Conservation (phyloP, 768 basidiomycete genomes). For the Hypholoma sublateritium region DNA sequence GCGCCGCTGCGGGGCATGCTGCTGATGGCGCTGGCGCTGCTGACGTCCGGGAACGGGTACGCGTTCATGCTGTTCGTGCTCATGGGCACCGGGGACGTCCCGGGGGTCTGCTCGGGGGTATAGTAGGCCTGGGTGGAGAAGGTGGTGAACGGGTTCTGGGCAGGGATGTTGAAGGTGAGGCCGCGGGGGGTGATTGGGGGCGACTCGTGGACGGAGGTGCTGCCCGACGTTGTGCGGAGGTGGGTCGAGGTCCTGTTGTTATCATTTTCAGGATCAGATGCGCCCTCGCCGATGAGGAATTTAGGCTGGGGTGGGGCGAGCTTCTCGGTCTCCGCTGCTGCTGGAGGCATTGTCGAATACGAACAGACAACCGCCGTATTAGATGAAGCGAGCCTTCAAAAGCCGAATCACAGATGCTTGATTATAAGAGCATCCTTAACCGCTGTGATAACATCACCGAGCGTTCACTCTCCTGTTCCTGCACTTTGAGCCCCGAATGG, state of each 20-base stretch:
- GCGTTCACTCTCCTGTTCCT: slow-evolving; percentile 27
- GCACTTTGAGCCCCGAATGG: slow-evolving; percentile 20
- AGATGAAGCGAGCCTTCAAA: slow-evolving; percentile 16
- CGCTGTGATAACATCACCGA: slow-evolving; percentile 25
- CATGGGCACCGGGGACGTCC: slow-evolving; percentile 23
- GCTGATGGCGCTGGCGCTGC: slow-evolving; percentile 11
- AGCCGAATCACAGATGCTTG: slow-evolving; percentile 19
- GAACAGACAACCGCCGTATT: slow-evolving; percentile 5
- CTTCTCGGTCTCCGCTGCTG: slow-evolving; percentile 25
- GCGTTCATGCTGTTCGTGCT: slow-evolving; percentile 16
- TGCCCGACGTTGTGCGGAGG: slow-evolving; percentile 33
- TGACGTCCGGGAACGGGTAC: slow-evolving; percentile 35
- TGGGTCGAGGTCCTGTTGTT: slow-evolving; percentile 25
- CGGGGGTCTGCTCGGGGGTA: slow-evolving; percentile 29
- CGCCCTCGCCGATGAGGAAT: slow-evolving; percentile 25
- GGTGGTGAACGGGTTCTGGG: slow-evolving; percentile 51
- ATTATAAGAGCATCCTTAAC: slow-evolving; percentile 31
- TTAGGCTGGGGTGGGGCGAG: slow-evolving; percentile 32
- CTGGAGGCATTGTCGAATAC: slow-evolving; percentile 19
- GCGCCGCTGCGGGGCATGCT: slow-evolving; percentile 33
- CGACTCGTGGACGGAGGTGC: slow-evolving; percentile 32
- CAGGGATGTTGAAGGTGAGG: slow-evolving; percentile 29
- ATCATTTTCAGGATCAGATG: slow-evolving; percentile 30
- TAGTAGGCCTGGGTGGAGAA: slow-evolving; percentile 46
- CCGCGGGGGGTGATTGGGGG: slow-evolving; percentile 44